These are phyloP conservation scores for Tranzscheliella williamsii DNA, from an alignment of 1,284 basidiomycete genomes.

Conservation along the genomic window DNA sequence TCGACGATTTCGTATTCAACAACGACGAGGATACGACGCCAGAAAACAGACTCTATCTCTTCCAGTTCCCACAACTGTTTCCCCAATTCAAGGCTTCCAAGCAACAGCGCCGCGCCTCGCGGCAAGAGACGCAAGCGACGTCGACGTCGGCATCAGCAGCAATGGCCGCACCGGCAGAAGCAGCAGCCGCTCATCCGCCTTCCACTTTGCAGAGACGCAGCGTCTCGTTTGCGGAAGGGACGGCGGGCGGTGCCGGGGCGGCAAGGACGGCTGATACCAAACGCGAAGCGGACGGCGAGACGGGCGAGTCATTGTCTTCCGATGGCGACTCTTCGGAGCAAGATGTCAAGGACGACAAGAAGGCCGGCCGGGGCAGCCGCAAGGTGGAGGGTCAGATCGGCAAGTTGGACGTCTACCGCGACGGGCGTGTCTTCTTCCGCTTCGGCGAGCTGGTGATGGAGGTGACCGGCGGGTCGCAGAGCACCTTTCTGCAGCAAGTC, in stretches of 20 bases:
- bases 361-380: not conserved
- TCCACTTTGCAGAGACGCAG: conserved; percentile 36
- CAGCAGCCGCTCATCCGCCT: not conserved
- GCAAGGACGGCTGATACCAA: conserved; percentile 8
- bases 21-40: conserved; percentile 42
- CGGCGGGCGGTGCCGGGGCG: conserved; percentile 33
- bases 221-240: conserved; percentile 50
- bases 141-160: conserved; percentile 2
- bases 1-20: conserved; percentile 71
- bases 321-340: not conserved
- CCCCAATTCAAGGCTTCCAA: conserved; percentile 68
- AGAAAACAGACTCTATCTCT: conserved; percentile 76
- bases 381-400: conserved; percentile 49
- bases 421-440: conserved; percentile 49
- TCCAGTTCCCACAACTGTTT: conserved; percentile 89
- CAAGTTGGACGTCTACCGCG: conserved; percentile 49
- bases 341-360: conserved; percentile 19
- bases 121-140: not conserved
- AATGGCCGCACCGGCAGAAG: not conserved
- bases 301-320: not conserved
- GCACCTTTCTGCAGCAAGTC: conserved; percentile 86
- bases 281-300: conserved; percentile 13
- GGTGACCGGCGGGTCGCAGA: conserved; percentile 76
- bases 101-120: not conserved
- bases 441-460: conserved; percentile 56